These are phyloP conservation scores for Epichloe gansuensis DNA, from an alignment of 2,329 filamentous ascomycete species.

Conservation along the genomic window DNA sequence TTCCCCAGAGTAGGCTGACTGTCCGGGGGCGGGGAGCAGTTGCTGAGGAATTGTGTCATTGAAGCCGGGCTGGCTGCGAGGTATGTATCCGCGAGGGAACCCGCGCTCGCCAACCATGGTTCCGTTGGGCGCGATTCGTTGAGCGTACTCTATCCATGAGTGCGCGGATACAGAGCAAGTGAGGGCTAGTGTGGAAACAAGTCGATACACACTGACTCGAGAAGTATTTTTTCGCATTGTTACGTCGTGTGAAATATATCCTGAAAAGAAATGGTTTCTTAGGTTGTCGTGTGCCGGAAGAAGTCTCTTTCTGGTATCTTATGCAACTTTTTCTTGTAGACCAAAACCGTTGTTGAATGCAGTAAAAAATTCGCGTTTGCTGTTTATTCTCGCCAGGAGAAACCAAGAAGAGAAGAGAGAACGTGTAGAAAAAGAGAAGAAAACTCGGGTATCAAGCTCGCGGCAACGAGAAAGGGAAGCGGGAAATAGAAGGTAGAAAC, in stretches of 20 bases:
- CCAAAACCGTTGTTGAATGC: not conserved
- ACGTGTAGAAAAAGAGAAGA: not conserved
- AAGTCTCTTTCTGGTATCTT: not conserved
- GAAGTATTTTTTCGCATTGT: not conserved
- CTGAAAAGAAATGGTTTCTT: not conserved
- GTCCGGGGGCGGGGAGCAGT: slow-evolving; percentile 47
- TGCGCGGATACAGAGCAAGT: slow-evolving; percentile 38
- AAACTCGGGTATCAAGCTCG: not conserved
- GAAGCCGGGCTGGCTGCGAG: slow-evolving; percentile 42
- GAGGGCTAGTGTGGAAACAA: slow-evolving; percentile 19
- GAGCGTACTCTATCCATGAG: slow-evolving; percentile 71
- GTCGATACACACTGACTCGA: not conserved
- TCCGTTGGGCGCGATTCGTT: slow-evolving; percentile 59
- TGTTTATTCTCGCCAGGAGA: slow-evolving; percentile 4
- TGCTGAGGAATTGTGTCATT: slow-evolving; percentile 46
- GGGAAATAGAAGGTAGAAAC: not conserved
- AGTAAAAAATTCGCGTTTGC: not conserved
- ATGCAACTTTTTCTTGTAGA: not conserved
- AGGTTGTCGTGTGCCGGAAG: not conserved
- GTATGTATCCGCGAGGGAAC: slow-evolving; percentile 58
- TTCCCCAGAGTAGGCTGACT: slow-evolving; percentile 50
- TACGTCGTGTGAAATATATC: slow-evolving; percentile 1
- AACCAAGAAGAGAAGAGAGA: not conserved
- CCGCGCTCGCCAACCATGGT: slow-evolving; percentile 58
- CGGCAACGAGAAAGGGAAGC: not conserved